These are phyloP conservation scores for Grosmannia clavigera DNA, from an alignment of 2,329 filamentous ascomycete species.

Conservation along the genomic window DNA sequence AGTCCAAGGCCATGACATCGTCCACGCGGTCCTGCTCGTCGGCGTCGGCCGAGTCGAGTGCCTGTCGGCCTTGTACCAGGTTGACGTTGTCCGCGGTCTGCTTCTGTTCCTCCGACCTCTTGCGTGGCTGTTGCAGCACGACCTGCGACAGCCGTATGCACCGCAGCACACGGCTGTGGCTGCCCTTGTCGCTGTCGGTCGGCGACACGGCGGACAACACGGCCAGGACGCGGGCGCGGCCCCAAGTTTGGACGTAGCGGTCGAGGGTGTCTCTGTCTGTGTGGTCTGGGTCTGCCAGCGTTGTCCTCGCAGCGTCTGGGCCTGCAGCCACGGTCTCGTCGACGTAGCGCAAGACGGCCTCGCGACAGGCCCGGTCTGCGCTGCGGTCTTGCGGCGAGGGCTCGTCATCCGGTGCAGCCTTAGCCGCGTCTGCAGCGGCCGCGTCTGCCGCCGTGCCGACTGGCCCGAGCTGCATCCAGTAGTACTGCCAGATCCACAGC, in stretches of 20 bases:
- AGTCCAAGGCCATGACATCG: slow-evolving; percentile 10
- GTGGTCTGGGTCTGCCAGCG: neutral
- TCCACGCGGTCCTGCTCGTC: neutral
- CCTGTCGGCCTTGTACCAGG: slow-evolving; percentile 5
- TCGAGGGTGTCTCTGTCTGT: slow-evolving; percentile 1
- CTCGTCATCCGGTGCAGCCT: no score
- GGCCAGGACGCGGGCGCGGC: slow-evolving; percentile 10
- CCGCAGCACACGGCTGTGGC: slow-evolving; percentile 8
- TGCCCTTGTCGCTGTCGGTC: slow-evolving; percentile 4
- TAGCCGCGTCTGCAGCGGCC: no score
- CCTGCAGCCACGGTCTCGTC: neutral
- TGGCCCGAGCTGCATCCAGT: slow-evolving; percentile 50
- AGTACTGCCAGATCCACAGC: slow-evolving; percentile 79
- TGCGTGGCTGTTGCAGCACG: slow-evolving; percentile 7
- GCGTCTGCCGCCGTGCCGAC: slow-evolving; percentile 2
- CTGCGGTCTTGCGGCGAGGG: neutral
- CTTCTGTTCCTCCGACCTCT: neutral
- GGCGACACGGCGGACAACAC: slow-evolving; percentile 1
- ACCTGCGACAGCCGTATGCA: slow-evolving; percentile 16
- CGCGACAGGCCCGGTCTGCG: slow-evolving; percentile 15
- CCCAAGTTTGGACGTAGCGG: slow-evolving; percentile 17
- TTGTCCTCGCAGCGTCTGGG: neutral
- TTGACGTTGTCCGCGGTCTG: slow-evolving; percentile 7
- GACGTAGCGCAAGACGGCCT: slow-evolving; percentile 27
- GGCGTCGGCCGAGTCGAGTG: neutral